Base-by-base conservation (phyloP, 768 basidiomycete genomes). In the Lentinula edodes region DNA sequence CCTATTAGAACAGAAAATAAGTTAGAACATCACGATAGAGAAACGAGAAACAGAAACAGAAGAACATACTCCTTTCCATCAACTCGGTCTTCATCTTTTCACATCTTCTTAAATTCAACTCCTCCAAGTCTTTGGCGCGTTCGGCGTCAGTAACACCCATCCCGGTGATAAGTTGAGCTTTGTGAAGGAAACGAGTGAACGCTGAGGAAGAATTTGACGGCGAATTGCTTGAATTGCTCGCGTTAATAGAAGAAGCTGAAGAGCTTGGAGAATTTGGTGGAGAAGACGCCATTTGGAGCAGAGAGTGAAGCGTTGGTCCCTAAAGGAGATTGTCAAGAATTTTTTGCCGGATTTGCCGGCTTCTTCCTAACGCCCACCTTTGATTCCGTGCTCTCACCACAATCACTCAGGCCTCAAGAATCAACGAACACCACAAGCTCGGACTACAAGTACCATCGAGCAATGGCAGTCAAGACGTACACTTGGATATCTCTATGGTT, bases 401-500 rank as follows among this genome's bases (percentile, higher is more conserved):
- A 28, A 28, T 28, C 3, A 28, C 28, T 28, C 3, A 28, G 28
- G 28, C 38, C 13, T 13, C 38, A n/a, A 16, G 45, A n/a, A 46
- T 23, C 16, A 23, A 46, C 45, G 45, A 23, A 46, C 7, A 2
- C 16, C 5, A n/a, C 7, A 7, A 46, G 45, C 28, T 28, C 20
- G 20, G 16, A 13, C n/a, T n/a, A 16, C 45, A 18, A 28, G n/a
- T n/a, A 28, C 28, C 3, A 28, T 28, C 28, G 28, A 28, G 28
- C 2, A 28, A 85, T 85, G 84, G 70, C 80, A 46, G 70, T 78
- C 32, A 84, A 82, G 63, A 80, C 81, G 0, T 66, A 82, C 64
- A 78, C 75, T 60, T 86, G 85, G 85, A 76, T 88, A 34, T 77
- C 86, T 1, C 72, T 84, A 20, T 89, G 90, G 90, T 90, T 91